These are phyloP conservation scores for Pseudogymnoascus sp. DNA, from an alignment of 2,329 filamentous ascomycete genomes.

Conservation along the genomic window DNA sequence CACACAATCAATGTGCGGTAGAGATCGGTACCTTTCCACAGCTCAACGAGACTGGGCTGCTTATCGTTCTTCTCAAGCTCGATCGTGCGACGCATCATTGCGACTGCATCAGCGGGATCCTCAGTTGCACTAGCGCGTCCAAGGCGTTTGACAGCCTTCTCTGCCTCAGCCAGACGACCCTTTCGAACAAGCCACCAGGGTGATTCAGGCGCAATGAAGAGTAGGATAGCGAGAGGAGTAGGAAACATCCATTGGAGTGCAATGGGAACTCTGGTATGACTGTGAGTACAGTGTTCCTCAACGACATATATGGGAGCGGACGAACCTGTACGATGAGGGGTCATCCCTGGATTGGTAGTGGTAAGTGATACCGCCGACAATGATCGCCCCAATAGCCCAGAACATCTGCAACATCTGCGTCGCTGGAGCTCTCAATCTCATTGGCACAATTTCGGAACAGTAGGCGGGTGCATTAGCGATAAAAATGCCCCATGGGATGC, in stretches of 20 bases:
- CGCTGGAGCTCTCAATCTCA: constrained; percentile 46
- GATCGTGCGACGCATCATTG: constrained; percentile 51
- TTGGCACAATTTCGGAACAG: constrained; percentile 43
- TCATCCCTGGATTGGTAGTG: constrained; percentile 36
- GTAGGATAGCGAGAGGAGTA: constrained; percentile 41
- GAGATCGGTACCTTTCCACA: constrained; percentile 47
- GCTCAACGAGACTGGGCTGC: constrained; percentile 40
- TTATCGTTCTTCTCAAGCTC: constrained; percentile 39
- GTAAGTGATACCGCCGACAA: constrained; percentile 50
- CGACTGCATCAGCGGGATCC: constrained; percentile 38
- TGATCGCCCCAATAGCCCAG: constrained; percentile 55
- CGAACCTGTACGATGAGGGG: constrained; percentile 36
- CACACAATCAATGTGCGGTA: constrained; percentile 48
- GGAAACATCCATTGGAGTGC: constrained; percentile 46
- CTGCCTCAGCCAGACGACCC: constrained; percentile 33
- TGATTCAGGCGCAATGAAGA: constrained; percentile 30
- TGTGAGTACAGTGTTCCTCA: constrained; percentile 27
- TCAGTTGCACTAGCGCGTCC: constrained; percentile 33
- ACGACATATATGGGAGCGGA: constrained; percentile 20
- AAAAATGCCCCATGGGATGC: constrained; percentile 42
- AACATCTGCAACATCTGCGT: constrained; percentile 60
- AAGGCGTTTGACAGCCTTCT: constrained; percentile 40
- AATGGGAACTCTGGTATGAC: constrained; percentile 37
- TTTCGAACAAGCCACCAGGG: constrained; percentile 44
- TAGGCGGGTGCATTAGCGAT: constrained; percentile 29